Evolutionary conservation across 768 basidiomycete species (phyloP).

Genomic region (Calocera viscosa): DNA sequence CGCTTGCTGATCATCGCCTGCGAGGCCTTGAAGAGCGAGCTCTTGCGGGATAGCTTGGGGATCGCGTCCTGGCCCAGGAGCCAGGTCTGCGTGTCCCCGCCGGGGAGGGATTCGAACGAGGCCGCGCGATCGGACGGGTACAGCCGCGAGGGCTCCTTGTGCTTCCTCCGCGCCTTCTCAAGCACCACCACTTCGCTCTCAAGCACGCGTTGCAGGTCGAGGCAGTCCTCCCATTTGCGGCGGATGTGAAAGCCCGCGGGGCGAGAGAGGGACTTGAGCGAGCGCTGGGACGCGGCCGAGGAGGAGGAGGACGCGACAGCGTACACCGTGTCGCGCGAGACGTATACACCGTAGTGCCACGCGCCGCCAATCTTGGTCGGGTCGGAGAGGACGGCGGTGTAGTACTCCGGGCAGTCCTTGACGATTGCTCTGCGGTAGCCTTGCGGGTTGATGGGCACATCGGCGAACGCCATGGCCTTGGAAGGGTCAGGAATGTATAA

Average conservation of each 20-base stretch:
- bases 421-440: conserved; percentile 1
- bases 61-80: conserved; percentile 30
- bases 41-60: conserved; percentile 58
- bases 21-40: conserved; percentile 57
- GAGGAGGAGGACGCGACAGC: neutral
- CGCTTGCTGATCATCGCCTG: conserved; percentile 54
- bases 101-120: conserved; percentile 74
- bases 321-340: neutral
- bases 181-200: conserved; percentile 49
- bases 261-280: neutral
- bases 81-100: conserved; percentile 52
- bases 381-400: conserved; percentile 5
- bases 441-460: conserved; percentile 1
- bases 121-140: conserved; percentile 45
- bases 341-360: conserved; percentile 3
- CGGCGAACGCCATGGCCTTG: neutral
- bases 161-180: conserved; percentile 59
- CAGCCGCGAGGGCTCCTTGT: conserved; percentile 38
- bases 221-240: conserved; percentile 72
- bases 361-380: neutral
- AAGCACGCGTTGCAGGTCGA: conserved; percentile 58
- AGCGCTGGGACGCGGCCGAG: neutral
- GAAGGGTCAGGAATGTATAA: neutral
- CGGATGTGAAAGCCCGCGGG: conserved; percentile 36
- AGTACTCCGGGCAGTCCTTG: conserved; percentile 4